A percentile compares a stretch with the other conserved stretches of the same genome.
phyloP scores from a whole-genome alignment of 176 grass and related monocot genomes.

The Cocos nucifera region DNA sequence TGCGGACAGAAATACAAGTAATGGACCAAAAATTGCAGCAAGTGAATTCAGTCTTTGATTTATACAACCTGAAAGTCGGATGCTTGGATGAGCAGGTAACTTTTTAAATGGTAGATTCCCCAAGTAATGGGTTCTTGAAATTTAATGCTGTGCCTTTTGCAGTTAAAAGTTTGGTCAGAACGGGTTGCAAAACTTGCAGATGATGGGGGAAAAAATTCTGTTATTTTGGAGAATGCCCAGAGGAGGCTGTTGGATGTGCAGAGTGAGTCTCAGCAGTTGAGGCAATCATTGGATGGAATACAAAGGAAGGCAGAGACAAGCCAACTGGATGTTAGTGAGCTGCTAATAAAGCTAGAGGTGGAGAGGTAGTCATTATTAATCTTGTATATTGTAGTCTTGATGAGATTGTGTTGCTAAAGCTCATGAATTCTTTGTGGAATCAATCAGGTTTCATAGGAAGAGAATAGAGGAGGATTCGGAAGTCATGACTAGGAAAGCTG shows the following conservation, averaged over 20 bases:
- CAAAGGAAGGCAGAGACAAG: constrained; percentile 44
- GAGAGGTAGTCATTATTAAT: constrained; percentile 40
- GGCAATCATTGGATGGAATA: constrained; percentile 34
- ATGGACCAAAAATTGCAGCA: constrained; percentile 56
- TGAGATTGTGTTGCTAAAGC: too few relatives aligned
- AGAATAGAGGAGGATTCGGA: constrained; percentile 70
- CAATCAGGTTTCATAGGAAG: constrained; percentile 71
- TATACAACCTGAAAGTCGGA: constrained; percentile 44
- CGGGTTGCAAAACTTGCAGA: constrained; percentile 44
- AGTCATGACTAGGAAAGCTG: constrained; percentile 56
- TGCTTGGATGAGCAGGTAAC: constrained; percentile 68
- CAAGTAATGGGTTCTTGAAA: neutral
- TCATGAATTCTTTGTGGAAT: neutral
- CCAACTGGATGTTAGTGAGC: constrained; percentile 38
- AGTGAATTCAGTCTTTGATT: constrained; percentile 48
- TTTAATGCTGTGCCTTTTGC: constrained; percentile 17
- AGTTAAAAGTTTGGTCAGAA: constrained; percentile 72
- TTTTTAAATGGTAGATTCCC: neutral
- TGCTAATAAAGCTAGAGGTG: constrained; percentile 66
- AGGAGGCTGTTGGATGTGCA: constrained; percentile 47
- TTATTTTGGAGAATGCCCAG: constrained; percentile 37
- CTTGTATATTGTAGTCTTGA: neutral
- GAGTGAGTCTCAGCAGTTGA: constrained; percentile 39
- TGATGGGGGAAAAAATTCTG: constrained; percentile 40
- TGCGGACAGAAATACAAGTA: constrained; percentile 38